Evolutionary conservation across 2,329 filamentous ascomycete species (phyloP).

Genomic region (Chlorencoelia australis): DNA sequence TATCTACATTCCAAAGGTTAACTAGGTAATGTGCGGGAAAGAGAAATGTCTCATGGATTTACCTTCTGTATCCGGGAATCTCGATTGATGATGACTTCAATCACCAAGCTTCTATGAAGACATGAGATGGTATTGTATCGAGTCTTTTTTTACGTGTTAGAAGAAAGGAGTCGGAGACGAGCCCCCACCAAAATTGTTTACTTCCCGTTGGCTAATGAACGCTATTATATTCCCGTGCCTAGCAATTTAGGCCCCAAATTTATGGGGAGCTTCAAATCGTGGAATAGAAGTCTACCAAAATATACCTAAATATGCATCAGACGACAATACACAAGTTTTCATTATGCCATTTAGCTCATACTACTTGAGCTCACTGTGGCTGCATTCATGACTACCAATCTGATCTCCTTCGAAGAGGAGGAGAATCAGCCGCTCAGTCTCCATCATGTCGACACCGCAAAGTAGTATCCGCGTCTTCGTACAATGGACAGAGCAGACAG

Average conservation of each 20-base stretch:
- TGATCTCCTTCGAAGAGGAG: constrained; percentile 25
- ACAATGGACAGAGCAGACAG: constrained; percentile 84
- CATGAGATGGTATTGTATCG: no score
- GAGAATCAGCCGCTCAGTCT: constrained; percentile 14
- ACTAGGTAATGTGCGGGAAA: constrained; percentile 16
- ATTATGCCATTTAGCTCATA: constrained; percentile 18
- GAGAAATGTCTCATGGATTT: no score
- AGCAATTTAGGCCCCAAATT: no score
- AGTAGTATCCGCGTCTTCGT: constrained; percentile 91
- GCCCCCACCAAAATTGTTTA: no score
- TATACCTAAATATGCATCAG: constrained; percentile 2
- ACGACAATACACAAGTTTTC: constrained; percentile 9
- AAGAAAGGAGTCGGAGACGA: no score
- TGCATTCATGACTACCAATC: constrained; percentile 26
- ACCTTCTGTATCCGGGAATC: neutral
- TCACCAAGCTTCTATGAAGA: no score
- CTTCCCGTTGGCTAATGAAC: no score
- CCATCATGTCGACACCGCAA: constrained; percentile 33
- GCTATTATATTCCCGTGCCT: no score
- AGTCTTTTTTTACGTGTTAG: no score
- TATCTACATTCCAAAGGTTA: constrained; percentile 23
- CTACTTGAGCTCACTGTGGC: constrained; percentile 10
- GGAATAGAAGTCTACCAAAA: no score
- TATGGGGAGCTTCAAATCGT: no score
- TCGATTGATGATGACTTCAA: neutral